A percentile compares a stretch with the other conserved stretches of the same genome.
These are phyloP conservation scores for Daldinia vernicosa DNA, from an alignment of 495 filamentous ascomycete genomes.

Conservation along the genomic window DNA sequence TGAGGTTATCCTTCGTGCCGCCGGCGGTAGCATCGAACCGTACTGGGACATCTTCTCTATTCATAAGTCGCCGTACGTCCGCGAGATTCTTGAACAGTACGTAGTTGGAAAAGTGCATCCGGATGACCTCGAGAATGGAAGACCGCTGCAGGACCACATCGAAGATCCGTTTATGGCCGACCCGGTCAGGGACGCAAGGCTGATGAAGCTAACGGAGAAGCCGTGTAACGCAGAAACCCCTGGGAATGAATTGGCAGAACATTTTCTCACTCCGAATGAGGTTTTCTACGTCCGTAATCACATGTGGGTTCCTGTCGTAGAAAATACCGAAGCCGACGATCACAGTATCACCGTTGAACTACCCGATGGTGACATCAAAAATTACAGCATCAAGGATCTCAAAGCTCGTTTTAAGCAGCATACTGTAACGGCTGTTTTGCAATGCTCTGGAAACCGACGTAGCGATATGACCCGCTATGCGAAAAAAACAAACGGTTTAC, in stretches of 20 bases:
- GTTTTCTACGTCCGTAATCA: conserved; percentile 71
- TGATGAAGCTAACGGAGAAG: conserved; percentile 58
- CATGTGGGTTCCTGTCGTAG: conserved; percentile 66
- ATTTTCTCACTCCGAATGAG: conserved; percentile 62
- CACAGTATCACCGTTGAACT: conserved; percentile 64
- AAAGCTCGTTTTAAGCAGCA: conserved; percentile 60
- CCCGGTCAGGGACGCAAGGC: conserved; percentile 57
- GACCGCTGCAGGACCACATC: conserved; percentile 53
- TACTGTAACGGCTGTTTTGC: conserved; percentile 65
- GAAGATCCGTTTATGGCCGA: conserved; percentile 66
- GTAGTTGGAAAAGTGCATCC: conserved; percentile 62
- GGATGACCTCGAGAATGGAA: conserved; percentile 61
- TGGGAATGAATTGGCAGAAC: conserved; percentile 50
- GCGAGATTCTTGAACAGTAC: conserved; percentile 65
- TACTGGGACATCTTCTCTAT: conserved; percentile 73
- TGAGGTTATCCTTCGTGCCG: conserved; percentile 67
- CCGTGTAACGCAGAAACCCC: conserved; percentile 69
- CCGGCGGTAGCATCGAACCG: conserved; percentile 64
- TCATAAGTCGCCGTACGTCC: conserved; percentile 65
- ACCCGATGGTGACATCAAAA: conserved; percentile 59
- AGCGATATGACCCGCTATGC: conserved; percentile 66
- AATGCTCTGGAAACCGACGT: conserved; percentile 70
- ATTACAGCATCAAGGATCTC: conserved; percentile 63
- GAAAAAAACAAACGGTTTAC: conserved; percentile 64
- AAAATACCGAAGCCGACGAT: conserved; percentile 50